Evolutionary conservation across 139 green algal species (phyloP), one percentile per base, ranked within the genome.

Genomic region (Coccomyxa sp.): DNA sequence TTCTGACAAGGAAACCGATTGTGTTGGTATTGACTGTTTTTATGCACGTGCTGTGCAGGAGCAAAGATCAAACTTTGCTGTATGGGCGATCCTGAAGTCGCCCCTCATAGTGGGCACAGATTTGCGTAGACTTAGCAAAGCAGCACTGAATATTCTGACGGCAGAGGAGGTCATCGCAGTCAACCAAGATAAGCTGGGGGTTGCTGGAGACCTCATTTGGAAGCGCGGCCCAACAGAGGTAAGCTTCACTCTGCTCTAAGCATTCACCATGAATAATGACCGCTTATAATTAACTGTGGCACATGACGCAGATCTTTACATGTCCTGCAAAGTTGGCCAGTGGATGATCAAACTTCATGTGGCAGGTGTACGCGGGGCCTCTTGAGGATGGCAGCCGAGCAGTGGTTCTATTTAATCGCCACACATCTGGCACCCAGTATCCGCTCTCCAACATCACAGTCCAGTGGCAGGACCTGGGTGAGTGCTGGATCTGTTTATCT

Each of bases 1-100:
- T 74, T 23, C 21, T 7, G 66, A 7, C 9, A 9, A 30, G 66
- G 21, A 74, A 23, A 27, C 3, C 1, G 21, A 74, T 10, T 23
- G 3, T 74, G 21, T 1, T 74, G 9, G 3, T 30, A 74, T 23
- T 27, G 23, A 27, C 21, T 74, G 3, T 74, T 74, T 3, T 74
- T 30, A 74, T 74, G 66, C 66, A 27, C 66, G 9, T 27, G 21
- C 23, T 74, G 21, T 83, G 13, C 76, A 85, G 23, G 85, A 94
- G 68, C 79, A 92, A 79, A 79, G 88, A 13, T 81, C 84, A 0
- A 90, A 95, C 59, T 94, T 95, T 87, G 91, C 88, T 15, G 84
- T 95, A 38, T 95, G 92, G 92, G 86, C 88, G 3, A 84, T 94
- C n/a, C 79, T 93, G 11, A 93, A 93, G 81, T 82, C 90, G 11